phyloP scores from a whole-genome alignment of 345 rosid species.

The Acer yangbiense region DNA sequence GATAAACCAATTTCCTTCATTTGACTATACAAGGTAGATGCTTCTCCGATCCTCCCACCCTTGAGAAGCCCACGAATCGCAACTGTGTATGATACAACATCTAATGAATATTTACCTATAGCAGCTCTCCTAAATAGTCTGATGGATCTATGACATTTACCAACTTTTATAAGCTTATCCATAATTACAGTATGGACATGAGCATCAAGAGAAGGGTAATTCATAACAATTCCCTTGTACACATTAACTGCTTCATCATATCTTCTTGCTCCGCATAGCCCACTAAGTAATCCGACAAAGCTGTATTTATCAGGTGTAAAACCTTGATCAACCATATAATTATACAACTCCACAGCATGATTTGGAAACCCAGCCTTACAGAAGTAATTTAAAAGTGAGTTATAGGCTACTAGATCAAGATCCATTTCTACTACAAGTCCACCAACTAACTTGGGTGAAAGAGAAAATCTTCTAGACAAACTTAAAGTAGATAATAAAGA shows the following conservation, averaged over 20 bases:
- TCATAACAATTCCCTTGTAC: conserved; percentile 44
- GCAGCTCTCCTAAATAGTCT: conserved; percentile 49
- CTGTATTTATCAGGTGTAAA: conserved; percentile 59
- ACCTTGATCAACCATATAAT: conserved; percentile 49
- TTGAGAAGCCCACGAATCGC: conserved; percentile 64
- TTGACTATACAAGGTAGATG: conserved; percentile 36
- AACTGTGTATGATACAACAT: conserved; percentile 63
- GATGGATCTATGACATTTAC: conserved; percentile 46
- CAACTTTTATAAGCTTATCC: conserved; percentile 50
- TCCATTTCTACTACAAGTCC: conserved; percentile 39
- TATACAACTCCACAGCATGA: conserved; percentile 43
- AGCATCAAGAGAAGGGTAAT: conserved; percentile 44
- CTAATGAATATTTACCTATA: conserved; percentile 46
- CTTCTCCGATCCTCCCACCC: conserved; percentile 56
- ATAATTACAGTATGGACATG: conserved; percentile 63
- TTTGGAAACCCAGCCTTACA: conserved; percentile 52
- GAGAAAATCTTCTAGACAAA: conserved; percentile 40
- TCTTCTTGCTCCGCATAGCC: conserved; percentile 45
- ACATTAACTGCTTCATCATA: conserved; percentile 46
- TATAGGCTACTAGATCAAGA: conserved; percentile 51
- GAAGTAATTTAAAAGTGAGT: conserved; percentile 55
- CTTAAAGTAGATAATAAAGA: conserved; percentile 52
- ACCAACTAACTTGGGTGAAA: conserved; percentile 35
- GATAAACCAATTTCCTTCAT: conserved; percentile 58
- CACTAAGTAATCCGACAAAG: conserved; percentile 55